Percentiles rank a stretch among this genome's conserved stretches.
Conservation (phyloP, 176 grass and related monocot genomes). For the Phragmites australis region DNA sequence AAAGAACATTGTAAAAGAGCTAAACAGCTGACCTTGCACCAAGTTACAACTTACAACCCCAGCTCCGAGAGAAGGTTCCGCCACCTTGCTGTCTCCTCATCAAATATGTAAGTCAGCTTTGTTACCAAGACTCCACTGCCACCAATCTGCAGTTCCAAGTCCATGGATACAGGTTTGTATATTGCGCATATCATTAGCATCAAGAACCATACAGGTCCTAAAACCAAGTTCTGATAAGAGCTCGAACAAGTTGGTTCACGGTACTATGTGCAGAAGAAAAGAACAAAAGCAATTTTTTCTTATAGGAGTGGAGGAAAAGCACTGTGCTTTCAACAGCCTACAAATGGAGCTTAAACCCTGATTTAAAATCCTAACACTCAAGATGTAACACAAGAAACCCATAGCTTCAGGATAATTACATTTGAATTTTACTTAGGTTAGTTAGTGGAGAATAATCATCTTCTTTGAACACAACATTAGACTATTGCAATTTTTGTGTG, state of each 20-base stretch:
- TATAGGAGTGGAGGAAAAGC: neutral
- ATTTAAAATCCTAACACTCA: neutral
- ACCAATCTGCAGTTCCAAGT: constrained; percentile 55
- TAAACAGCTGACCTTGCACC: neutral
- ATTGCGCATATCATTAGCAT: neutral
- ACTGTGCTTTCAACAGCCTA: neutral
- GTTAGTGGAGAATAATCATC: neutral
- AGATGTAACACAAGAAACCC: neutral
- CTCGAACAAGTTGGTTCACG: neutral
- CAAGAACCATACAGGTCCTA: constrained; percentile 5
- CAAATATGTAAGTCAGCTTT: constrained; percentile 90
- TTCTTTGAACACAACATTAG: neutral
- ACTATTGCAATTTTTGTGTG: neutral
- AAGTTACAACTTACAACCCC: constrained; percentile 66
- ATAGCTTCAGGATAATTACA: neutral
- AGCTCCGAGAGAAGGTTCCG: constrained; percentile 72
- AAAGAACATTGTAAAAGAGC: neutral
- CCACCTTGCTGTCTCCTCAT: constrained; percentile 95
- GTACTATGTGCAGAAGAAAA: neutral
- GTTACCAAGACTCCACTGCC: constrained; percentile 94
- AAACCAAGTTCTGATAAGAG: neutral
- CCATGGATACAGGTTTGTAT: neutral
- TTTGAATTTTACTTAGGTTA: neutral
- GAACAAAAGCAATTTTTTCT: neutral
- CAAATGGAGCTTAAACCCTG: constrained; percentile 1